These are phyloP conservation scores for Colletotrichum echinochloae DNA, from an alignment of 2,329 filamentous ascomycete species.

Conservation along the genomic window DNA sequence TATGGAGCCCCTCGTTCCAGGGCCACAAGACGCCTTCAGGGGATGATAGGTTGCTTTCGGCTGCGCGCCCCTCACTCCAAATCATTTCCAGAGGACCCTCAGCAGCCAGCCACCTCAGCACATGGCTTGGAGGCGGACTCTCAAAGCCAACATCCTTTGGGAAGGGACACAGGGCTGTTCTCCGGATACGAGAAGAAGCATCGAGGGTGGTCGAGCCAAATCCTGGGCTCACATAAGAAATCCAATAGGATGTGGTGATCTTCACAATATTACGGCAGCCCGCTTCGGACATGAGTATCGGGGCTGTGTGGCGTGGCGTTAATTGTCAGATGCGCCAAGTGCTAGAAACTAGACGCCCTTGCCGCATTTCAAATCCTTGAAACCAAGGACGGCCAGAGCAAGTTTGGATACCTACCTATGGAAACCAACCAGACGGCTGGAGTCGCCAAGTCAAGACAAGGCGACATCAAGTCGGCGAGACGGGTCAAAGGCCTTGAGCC, in stretches of 20 bases:
- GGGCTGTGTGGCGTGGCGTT: conserved; percentile 34
- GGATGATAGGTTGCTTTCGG: conserved; percentile 37
- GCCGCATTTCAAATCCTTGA: background rate
- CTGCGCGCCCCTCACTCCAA: conserved; percentile 32
- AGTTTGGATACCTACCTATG: too few relatives aligned
- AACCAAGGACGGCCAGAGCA: background rate
- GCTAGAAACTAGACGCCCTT: background rate
- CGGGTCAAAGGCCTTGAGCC: background rate
- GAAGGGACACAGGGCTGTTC: background rate
- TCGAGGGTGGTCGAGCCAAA: background rate
- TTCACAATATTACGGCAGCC: conserved; percentile 7
- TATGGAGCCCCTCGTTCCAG: conserved; percentile 34
- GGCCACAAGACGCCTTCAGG: conserved; percentile 30
- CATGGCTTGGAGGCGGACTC: conserved; percentile 11
- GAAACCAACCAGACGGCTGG: background rate
- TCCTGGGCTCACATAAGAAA: conserved; percentile 37
- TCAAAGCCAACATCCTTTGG: conserved; percentile 14
- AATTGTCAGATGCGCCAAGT: conserved; percentile 14
- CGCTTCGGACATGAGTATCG: conserved; percentile 4
- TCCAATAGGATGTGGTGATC: conserved; percentile 5
- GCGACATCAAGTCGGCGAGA: background rate
- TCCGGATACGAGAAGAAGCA: conserved; percentile 31
- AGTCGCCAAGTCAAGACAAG: conserved; percentile 2
- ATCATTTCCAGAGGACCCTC: conserved; percentile 28
- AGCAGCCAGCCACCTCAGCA: conserved; percentile 32